Evolutionary conservation across 192 early-diverging fungal genomes (phyloP), one percentile per base, ranked within the genome.

Genomic region (Coemansia sp.): DNA sequence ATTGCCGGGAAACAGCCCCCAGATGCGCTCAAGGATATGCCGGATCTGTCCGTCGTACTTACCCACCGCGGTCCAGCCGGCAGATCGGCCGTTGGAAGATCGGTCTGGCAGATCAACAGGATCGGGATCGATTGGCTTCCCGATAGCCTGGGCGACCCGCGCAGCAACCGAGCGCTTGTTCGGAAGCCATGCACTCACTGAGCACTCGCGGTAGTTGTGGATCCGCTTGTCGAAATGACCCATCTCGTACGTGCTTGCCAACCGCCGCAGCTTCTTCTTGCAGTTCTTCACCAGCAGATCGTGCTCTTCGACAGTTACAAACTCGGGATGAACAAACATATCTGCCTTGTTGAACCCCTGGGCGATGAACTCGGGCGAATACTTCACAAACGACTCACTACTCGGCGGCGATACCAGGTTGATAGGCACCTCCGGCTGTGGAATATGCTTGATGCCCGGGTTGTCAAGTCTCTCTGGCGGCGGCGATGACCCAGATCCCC

Each of bases 141-240:
- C 76, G 44, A 70, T 48, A 4, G 63, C 63, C 30, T 65, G 62
- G 3, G 69, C 69, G 20, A 76, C 47, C 14, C 57, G 70, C 13
- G 56, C 61, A 17, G 71, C 71, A 22, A 80, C 54, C 0, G 66
- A 64, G 13, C 67, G 57, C 38, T 55, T 64, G 15, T 60, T 37
- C n/a, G 68, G 69, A 48, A 71, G 58, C 90, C 89, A 89, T 11
- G 83, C 73, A n/a, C 85, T 82, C 25, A 87, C 86, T 29, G 85
- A 85, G 59, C 86, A 88, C 68, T 89, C 87, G 42, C 85, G 74
- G 57, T 91, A 91, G 34, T 87, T 76, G 33, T 79, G 83, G 37
- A 92, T 94, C 25, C 91, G 84, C 20, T 82, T 81, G 70, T 94
- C 92, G 70, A 91, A 91, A 60, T 94, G 92, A 17, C 83, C 85